Conservation (phyloP, 371 early-diverging fungal species). For the Rhizopus sp. region DNA sequence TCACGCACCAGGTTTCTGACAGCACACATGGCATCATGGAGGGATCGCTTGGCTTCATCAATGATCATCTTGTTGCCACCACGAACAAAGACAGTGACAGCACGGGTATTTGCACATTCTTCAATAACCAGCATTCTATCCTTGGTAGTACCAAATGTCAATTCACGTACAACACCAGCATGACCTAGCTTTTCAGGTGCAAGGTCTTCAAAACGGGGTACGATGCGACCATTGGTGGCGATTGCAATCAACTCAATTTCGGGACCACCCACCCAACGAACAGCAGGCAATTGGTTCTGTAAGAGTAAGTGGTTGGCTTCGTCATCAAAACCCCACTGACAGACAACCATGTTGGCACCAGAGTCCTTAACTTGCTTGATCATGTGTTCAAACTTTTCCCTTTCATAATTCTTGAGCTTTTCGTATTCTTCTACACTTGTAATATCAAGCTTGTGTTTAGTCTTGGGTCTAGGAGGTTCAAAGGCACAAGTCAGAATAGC, state of each 20-base stretch:
- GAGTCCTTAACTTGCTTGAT: conserved; percentile 95
- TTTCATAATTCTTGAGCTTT: conserved; percentile 95
- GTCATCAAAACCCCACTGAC: conserved; percentile 99
- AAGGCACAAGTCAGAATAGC: conserved; percentile 99
- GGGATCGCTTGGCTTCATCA: conserved; percentile 99
- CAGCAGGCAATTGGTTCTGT: conserved; percentile 98
- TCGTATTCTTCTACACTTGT: conserved; percentile 97
- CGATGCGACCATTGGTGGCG: conserved; percentile 99
- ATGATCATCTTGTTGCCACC: conserved; percentile 99
- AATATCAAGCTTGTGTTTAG: conserved; percentile 99
- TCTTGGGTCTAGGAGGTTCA: conserved; percentile 99
- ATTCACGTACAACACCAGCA: conserved; percentile 94
- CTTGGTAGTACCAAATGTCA: conserved; percentile 97
- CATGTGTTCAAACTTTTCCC: conserved; percentile 97
- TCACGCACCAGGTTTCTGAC: conserved; percentile 97
- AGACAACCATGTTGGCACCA: conserved; percentile 98
- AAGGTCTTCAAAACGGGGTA: conserved; percentile 99
- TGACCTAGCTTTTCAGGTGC: conserved; percentile 88
- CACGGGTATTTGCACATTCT: conserved; percentile 96
- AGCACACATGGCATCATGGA: conserved; percentile 99
- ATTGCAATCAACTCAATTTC: conserved; percentile 99
- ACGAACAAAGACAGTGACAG: conserved; percentile 98
- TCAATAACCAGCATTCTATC: conserved; percentile 99
- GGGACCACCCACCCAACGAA: conserved; percentile 99
- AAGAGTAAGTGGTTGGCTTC: conserved; percentile 99